Evolutionary conservation across 306 rosid genomes (phyloP), one percentile per base, ranked within the genome.

Genomic region (Trifolium subterraneum): DNA sequence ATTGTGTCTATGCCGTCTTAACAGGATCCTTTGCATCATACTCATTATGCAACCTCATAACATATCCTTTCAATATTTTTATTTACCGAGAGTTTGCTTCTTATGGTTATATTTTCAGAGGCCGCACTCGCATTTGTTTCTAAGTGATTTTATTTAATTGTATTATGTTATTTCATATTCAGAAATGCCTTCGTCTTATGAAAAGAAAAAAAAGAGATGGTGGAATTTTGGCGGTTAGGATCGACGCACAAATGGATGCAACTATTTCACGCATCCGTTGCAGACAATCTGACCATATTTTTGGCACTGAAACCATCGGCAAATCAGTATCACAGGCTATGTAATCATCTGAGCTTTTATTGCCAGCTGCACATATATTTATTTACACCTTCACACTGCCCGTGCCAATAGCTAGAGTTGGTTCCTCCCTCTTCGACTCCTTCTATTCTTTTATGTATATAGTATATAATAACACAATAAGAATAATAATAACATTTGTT

Each of bases 171-270:
- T 79, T 73, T 73, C 65, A 8, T 45, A 12, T 81, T 65, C 82
- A 86, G 90, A 86, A 44, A 79, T 87, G 54, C 95, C 95, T 23
- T 44, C 78, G 0, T 65, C 80, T 11, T 15, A 18, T 38, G 10
- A 42, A 33, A 87, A 60, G 95, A 94, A 82, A 76, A 91, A 92
- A 90, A 90, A 86, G 87, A 91, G 56, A 82, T 91, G 96, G 98
- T 94, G 93, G 97, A 83, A 83, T 73, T 75, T 82, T 10, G 70
- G 72, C 35, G 73, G 23, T 36, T 85, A 80, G 81, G 69, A 71
- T 71, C 71, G 27, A 35, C 67, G 18, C 65, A 31, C 48, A 29
- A 20, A 18, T 29, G 50, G 60, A 56, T 23, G 81, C 78, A 50
- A 73, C 70, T 8, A 52, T 61, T 76, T 36, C 42, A 36, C 20